Evolutionary conservation across 2,329 filamentous ascomycete species (phyloP), one percentile per base, ranked within the genome.

Genomic region (Epicoccum nigrum): DNA sequence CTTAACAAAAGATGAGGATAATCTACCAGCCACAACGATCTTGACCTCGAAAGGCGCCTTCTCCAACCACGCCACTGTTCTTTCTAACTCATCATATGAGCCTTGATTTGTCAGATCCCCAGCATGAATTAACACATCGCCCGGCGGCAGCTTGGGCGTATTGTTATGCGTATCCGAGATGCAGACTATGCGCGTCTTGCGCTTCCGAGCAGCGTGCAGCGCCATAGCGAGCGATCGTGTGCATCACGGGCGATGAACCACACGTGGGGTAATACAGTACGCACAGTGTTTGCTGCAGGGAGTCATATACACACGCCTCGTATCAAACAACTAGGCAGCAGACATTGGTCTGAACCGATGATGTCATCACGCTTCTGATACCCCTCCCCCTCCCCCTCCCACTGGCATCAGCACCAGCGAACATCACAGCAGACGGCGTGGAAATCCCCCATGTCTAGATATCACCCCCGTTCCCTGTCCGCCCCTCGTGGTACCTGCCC

Each of bases 71-170:
- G 77, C 73, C 0, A 88, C 77, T 0, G 83, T 80, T 62, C 81
- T 86, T 41, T 81, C 79, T 15, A 91, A 75, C 62, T 84, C 82
- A 12, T 68, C 51, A 40, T 74, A 71, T 43, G 75, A 86, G 13
- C 89, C 89, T 65, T 88, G 84, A 67, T 90, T 91, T 3, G 88
- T 90, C 59, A 92, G 72, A 67, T 92, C 89, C 6, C 89, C 88
- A 1, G 88, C 88, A 65, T 91, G 88, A 41, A 92, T 85, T 27
- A 92, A 77, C 7, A 92, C 83, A 67, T 92, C 87, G 32, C 88
- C 89, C 17, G 79, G 80, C 0, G 89, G 88, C 1, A 91, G 79
- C 61, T 83, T 86, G 12, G 81, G 81, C 4, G 76, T 75, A 47
- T 79, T 80, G 67, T 89, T 89, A 72, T 92, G 88, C 2, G 88